These are phyloP conservation scores for Eleusine indica DNA, from an alignment of 176 grass and related monocot species.

Conservation along the genomic window DNA sequence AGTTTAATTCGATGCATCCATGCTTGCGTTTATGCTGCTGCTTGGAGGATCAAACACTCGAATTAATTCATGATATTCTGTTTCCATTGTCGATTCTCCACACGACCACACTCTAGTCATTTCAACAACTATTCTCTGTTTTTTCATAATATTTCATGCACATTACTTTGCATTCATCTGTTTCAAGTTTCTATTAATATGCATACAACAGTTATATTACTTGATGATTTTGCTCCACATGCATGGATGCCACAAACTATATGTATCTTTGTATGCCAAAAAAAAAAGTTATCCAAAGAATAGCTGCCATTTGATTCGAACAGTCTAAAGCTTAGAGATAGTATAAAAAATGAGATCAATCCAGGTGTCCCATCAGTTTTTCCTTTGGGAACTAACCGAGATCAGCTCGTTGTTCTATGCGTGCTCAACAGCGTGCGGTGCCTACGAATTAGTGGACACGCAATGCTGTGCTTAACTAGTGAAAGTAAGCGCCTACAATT, in stretches of 20 bases:
- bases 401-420: conserved; percentile 40
- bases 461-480: conserved; percentile 42
- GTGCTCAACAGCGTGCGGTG: conserved; percentile 43
- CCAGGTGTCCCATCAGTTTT: conserved; percentile 45
- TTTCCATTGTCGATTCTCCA: background rate
- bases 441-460: conserved; percentile 47
- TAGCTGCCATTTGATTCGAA: background rate
- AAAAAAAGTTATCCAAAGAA: background rate
- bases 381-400: conserved; percentile 51
- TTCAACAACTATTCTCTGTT: background rate
- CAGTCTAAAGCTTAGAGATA: background rate
- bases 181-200: background rate
- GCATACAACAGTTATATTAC: background rate
- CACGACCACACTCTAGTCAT: no score
- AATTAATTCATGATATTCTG: background rate
- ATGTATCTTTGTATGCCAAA: background rate
- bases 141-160: conserved; percentile 29
- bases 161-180: background rate
- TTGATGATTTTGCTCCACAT: background rate
- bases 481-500: conserved; percentile 41
- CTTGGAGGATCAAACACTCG: background rate
- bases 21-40: background rate
- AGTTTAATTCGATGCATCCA: conserved; percentile 4
- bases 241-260: conserved; percentile 1
- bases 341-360: background rate